Conservation (phyloP, 495 filamentous ascomycete genomes). For the Hypoxylon subgilvum region DNA sequence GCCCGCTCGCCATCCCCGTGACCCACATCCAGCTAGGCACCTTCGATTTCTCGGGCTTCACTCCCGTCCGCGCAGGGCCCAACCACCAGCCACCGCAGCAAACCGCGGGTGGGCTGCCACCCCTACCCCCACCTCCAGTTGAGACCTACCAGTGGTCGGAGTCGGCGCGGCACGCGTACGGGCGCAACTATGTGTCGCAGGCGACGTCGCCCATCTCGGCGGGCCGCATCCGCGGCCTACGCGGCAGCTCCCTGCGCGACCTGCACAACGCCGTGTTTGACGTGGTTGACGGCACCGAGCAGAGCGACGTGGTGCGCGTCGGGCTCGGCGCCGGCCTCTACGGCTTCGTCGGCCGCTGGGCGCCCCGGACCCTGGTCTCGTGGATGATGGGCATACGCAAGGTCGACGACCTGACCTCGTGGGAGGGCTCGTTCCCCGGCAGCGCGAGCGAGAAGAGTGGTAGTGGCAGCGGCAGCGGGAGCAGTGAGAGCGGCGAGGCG, state of each 20-base stretch:
- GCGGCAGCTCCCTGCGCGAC: conserved; percentile 72
- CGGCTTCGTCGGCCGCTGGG: conserved; percentile 82
- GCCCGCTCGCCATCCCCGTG: conserved; percentile 71
- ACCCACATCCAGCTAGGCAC: conserved; percentile 86
- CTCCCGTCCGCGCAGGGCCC: conserved; percentile 40
- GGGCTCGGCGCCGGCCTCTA: conserved; percentile 83
- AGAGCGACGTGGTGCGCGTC: conserved; percentile 67
- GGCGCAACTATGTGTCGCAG: conserved; percentile 61
- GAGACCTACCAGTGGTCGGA: conserved; percentile 73
- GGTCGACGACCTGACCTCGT: conserved; percentile 55
- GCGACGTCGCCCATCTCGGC: conserved; percentile 52
- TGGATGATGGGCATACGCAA: conserved; percentile 85
- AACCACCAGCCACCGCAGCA: too few relatives aligned
- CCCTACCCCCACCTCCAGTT: conserved; percentile 42
- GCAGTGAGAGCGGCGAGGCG: conserved; percentile 34
- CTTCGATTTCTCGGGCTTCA: conserved; percentile 68
- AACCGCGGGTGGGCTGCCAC: conserved; percentile 20
- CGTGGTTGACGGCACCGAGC: conserved; percentile 63
- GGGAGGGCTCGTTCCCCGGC: conserved; percentile 43
- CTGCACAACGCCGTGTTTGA: conserved; percentile 89
- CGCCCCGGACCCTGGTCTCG: conserved; percentile 76
- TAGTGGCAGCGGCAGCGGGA: conserved; percentile 30
- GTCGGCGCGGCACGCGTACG: conserved; percentile 58
- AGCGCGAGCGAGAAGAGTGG: conserved; percentile 35
- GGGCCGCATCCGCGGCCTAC: conserved; percentile 52